A percentile compares a stretch with the other conserved stretches of the same genome.
Conservation (phyloP, 2,329 filamentous ascomycete species). For the Aplosporella prunicola region DNA sequence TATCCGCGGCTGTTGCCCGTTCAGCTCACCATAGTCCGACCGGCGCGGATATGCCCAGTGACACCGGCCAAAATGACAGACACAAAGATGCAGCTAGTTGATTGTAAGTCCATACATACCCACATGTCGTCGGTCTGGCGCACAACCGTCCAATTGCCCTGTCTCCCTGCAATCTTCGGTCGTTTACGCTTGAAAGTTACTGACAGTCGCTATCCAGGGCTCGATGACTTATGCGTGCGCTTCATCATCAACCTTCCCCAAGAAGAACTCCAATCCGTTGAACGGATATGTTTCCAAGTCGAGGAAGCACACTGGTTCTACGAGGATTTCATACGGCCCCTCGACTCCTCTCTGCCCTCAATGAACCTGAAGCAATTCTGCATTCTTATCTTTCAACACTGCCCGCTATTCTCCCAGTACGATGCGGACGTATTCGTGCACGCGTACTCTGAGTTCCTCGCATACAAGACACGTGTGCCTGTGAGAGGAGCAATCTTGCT, state of each 20-base stretch:
- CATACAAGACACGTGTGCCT: slow-evolving; percentile 89
- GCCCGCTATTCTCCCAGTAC: slow-evolving; percentile 75
- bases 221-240: slow-evolving; percentile 95
- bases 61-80: slow-evolving; percentile 58
- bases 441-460: slow-evolving; percentile 84
- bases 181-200: background rate
- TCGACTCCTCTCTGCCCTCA: slow-evolving; percentile 75
- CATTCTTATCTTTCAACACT: slow-evolving; percentile 85
- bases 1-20: slow-evolving; percentile 21
- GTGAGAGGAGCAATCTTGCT: slow-evolving; percentile 90
- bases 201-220: slow-evolving; percentile 46
- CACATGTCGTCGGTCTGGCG: too few relatives aligned
- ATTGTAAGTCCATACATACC: slow-evolving; percentile 52
- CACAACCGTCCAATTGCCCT: too few relatives aligned
- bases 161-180: background rate
- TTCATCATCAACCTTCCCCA: slow-evolving; percentile 96
- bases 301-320: slow-evolving; percentile 99
- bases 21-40: background rate
- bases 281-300: slow-evolving; percentile 95
- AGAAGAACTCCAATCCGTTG: slow-evolving; percentile 80
- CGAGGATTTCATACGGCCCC: slow-evolving; percentile 93
- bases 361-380: slow-evolving; percentile 80
- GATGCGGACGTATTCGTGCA: slow-evolving; percentile 66
- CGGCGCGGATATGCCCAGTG: slow-evolving; percentile 49
- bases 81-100: slow-evolving; percentile 77